A percentile compares a stretch with the other conserved stretches of the same genome.
These are phyloP conservation scores for Tephrocybe sp. DNA, from an alignment of 768 basidiomycete genomes.

Conservation along the genomic window DNA sequence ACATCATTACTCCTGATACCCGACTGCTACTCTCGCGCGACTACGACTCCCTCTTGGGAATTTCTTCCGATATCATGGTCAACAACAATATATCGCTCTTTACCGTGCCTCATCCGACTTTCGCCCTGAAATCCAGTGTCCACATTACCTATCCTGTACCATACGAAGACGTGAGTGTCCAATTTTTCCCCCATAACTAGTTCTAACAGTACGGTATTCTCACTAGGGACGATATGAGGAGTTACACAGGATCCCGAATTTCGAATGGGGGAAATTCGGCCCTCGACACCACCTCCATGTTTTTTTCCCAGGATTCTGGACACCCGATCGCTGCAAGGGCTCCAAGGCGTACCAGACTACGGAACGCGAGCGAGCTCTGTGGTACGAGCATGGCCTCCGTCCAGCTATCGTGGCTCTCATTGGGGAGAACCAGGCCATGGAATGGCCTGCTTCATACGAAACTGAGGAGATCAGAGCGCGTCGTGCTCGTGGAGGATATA, in stretches of 20 bases:
- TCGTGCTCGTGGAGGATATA: conserved; percentile 15
- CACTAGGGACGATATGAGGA: conserved; percentile 2
- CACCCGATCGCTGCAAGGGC: not conserved
- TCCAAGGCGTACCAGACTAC: not conserved
- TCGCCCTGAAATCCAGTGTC: conserved; percentile 2
- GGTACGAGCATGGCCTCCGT: conserved; percentile 24
- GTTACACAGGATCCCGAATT: conserved; percentile 28
- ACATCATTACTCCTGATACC: not conserved
- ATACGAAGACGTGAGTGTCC: not conserved
- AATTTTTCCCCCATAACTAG: not conserved
- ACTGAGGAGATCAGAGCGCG: conserved; percentile 22
- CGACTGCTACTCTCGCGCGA: conserved; percentile 14
- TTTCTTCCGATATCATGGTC: conserved; percentile 13
- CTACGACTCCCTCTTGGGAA: conserved; percentile 20
- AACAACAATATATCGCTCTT: conserved; percentile 2
- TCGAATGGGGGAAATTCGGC: conserved; percentile 23
- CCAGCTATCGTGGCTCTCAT: conserved; percentile 20
- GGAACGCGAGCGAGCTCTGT: conserved; percentile 12
- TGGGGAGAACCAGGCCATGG: not conserved
- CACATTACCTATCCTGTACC: conserved; percentile 2
- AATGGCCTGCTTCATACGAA: conserved; percentile 25
- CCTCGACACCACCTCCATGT: conserved; percentile 19
- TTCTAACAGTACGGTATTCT: not conserved
- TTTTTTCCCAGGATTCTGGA: conserved; percentile 26
- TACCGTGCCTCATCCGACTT: conserved; percentile 1